These are phyloP conservation scores for Neurospora terricola DNA, from an alignment of 495 filamentous ascomycete species.

Conservation along the genomic window DNA sequence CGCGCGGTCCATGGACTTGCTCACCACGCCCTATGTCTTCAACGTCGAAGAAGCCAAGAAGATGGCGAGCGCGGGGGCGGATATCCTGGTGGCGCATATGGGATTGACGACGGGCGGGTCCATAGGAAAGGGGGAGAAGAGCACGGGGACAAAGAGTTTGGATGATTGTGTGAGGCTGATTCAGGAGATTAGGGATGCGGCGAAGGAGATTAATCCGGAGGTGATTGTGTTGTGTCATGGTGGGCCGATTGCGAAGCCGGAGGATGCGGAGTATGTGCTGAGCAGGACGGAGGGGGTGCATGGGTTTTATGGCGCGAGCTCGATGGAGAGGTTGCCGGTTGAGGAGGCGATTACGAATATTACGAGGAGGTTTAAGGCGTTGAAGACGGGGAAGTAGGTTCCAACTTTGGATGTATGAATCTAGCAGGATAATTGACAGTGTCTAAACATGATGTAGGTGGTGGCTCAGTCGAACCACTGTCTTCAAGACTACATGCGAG, in stretches of 20 bases:
- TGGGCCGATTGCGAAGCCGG: conserved; percentile 51
- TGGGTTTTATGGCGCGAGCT: conserved; percentile 63
- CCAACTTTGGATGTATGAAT: background rate
- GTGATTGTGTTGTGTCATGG: conserved; percentile 63
- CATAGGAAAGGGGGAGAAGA: conserved; percentile 40
- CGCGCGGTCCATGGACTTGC: conserved; percentile 45
- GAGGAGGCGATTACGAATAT: conserved; percentile 55
- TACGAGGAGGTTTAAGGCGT: conserved; percentile 48
- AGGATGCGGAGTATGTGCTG: conserved; percentile 55
- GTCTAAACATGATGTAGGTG: background rate
- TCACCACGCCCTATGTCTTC: conserved; percentile 65
- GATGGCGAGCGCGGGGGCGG: conserved; percentile 56
- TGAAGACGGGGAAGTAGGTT: conserved; percentile 9
- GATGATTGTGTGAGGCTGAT: conserved; percentile 50
- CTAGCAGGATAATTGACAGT: background rate
- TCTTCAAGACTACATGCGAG: background rate
- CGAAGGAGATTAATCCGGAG: conserved; percentile 39
- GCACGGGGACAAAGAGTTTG: conserved; percentile 43
- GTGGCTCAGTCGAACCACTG: background rate
- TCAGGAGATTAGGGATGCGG: conserved; percentile 55
- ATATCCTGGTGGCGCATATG: conserved; percentile 61
- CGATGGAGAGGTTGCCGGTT: conserved; percentile 61
- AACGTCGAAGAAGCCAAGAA: conserved; percentile 43
- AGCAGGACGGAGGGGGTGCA: conserved; percentile 49
- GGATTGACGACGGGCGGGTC: conserved; percentile 55